Evolutionary conservation across 331 rosid species (phyloP), one percentile per base, ranked within the genome.

Genomic region (Quercus lobata): DNA sequence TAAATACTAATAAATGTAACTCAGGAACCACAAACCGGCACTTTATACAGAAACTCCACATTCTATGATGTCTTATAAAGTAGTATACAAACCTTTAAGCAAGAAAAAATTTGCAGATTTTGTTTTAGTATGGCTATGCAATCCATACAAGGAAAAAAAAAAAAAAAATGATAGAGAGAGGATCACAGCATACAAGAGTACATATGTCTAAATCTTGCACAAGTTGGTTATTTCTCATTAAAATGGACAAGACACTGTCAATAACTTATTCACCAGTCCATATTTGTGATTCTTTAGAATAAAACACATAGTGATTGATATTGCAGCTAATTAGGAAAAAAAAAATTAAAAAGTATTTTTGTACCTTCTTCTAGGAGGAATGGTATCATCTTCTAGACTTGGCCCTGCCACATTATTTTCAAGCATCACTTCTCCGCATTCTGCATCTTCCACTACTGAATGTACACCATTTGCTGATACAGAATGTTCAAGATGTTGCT

Each of bases 321-420:
- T 22, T 4, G 7, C 66, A 58, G 25, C 32, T 10, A 58, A 22
- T 11, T 4, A 58, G 7, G 32, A 8, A 21, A 22, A 58, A 22
- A 0, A 35, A 34, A 34, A 6, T 29, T 29, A 32, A 76, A 83
- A 53, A 15, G 14, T 46, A 25, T 17, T 76, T 10, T 6, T 52
- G 70, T 76, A 94, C 98, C 96, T 89, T 83, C 66, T 85, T 75
- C 60, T 81, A 57, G 96, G 93, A 75, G 90, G 92, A 73, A 76
- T 74, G 41, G 84, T 82, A 80, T 83, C 84, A 81, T 88, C 94
- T 16, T 84, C 92, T 19, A 63, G 66, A 70, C 56, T 30, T 37
- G 83, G 72, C n/a, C 61, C 12, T 34, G 56, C 83, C 27, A 57
- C 44, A 32, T 80, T 76, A 72, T 58, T 74, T 35, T 78, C 90